Conservation (phyloP, 192 early-diverging fungal species). For the Linnemannia elongata region DNA sequence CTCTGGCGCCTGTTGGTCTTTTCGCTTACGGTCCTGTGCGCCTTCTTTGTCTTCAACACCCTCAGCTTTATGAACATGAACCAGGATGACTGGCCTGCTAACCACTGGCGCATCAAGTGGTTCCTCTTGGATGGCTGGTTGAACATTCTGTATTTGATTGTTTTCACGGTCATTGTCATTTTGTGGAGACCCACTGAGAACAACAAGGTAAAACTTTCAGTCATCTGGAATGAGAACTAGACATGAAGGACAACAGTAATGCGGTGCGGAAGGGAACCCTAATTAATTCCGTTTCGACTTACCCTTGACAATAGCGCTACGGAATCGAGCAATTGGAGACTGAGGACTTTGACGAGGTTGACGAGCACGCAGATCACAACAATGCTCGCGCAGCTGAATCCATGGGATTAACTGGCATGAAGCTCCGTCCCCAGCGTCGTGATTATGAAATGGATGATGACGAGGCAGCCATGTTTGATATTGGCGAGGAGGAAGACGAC, state of each 20-base stretch:
- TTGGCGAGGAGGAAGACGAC: slow-evolving; percentile 76
- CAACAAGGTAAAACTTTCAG: slow-evolving; percentile 69
- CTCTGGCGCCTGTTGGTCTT: slow-evolving; percentile 85
- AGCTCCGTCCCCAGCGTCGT: slow-evolving; percentile 48
- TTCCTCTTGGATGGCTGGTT: slow-evolving; percentile 94
- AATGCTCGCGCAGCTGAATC: slow-evolving; percentile 60
- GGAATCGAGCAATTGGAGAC: slow-evolving; percentile 87
- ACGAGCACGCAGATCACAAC: slow-evolving; percentile 77
- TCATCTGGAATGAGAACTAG: neutral
- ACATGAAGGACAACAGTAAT: too few species aligned
- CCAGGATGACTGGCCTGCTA: slow-evolving; percentile 74
- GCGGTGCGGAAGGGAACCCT: neutral
- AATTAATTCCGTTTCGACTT: neutral
- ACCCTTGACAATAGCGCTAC: slow-evolving; percentile 68
- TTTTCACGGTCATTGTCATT: slow-evolving; percentile 83
- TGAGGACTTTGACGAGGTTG: slow-evolving; percentile 72
- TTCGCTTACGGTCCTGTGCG: slow-evolving; percentile 77
- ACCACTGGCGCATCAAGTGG: slow-evolving; percentile 90
- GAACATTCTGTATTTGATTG: slow-evolving; percentile 88
- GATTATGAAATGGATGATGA: slow-evolving; percentile 58
- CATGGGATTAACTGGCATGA: slow-evolving; percentile 63
- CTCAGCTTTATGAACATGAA: slow-evolving; percentile 79
- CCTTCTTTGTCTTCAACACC: slow-evolving; percentile 89
- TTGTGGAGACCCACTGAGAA: slow-evolving; percentile 95
- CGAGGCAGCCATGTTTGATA: slow-evolving; percentile 68